Base-by-base conservation (phyloP, 83 land plant species). In the Picea abies region DNA sequence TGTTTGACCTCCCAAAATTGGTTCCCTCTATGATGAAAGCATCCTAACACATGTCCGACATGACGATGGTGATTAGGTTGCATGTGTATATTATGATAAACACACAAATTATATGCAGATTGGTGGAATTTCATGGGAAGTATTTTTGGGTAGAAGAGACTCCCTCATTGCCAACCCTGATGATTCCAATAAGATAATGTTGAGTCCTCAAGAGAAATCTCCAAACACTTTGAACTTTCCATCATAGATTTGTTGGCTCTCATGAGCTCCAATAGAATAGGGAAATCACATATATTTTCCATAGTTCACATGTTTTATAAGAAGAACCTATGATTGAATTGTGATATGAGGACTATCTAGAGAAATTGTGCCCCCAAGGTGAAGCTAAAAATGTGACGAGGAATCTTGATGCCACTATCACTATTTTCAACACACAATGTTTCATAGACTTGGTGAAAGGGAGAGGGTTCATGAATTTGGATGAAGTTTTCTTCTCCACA, bases 41-140 rank as follows among this genome's bases (percentile, higher is more conserved):
- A n/a, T n/a, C n/a, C n/a, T n/a, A n/a, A n/a, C n/a, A n/a, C n/a
- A n/a, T n/a, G n/a, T n/a, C n/a, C n/a, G n/a, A n/a, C n/a, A n/a
- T n/a, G n/a, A n/a, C n/a, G n/a, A n/a, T n/a, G n/a, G n/a, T n/a
- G n/a, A n/a, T n/a, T n/a, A n/a, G n/a, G n/a, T n/a, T n/a, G n/a
- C n/a, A n/a, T n/a, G n/a, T n/a, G n/a, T n/a, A n/a, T n/a, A 6
- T 44, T 44, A 44, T 44, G 47, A 44, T 44, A 44, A 44, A 44
- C 47, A 44, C 47, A 44, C 6, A 44, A 44, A 0, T 67, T 67
- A 4, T 22, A 26, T 52, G 23, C 87, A 93, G 94, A 91, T 78
- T 47, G 90, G 95, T 25, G 94, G 94, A 23, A 92, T 94, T 16
- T 35, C 29, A 9, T 93, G 94, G 95, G 85, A 84, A n/a, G 94